A percentile compares a stretch with the other conserved stretches of the same genome.
Evolutionary conservation across 164 flowering plant species (phyloP).

Genomic region (Saururus chinensis): DNA sequence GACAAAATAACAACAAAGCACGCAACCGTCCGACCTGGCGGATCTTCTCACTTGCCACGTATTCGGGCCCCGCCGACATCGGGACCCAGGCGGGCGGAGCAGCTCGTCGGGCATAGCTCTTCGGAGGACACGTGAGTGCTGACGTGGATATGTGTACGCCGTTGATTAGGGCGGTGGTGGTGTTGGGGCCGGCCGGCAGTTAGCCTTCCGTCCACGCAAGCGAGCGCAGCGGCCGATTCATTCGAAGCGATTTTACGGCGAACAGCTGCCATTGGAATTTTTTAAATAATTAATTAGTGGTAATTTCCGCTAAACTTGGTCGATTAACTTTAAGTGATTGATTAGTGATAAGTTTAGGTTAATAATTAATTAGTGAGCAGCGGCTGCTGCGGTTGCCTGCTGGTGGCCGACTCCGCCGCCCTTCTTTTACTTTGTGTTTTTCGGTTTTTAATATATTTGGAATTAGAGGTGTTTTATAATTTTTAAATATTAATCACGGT

Average conservation of each 20-base stretch:
- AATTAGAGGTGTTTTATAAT: no score
- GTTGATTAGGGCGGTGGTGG: not conserved
- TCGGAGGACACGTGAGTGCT: not conserved
- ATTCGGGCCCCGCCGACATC: not conserved
- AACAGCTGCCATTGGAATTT: not conserved
- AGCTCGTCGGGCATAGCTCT: no score
- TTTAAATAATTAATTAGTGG: no score
- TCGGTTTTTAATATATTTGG: not conserved
- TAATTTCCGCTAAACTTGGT: no score
- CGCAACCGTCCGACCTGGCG: not conserved
- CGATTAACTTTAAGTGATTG: not conserved
- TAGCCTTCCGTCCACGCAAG: not conserved
- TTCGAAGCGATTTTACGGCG: not conserved
- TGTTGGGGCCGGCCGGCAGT: not conserved
- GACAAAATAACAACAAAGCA: not conserved
- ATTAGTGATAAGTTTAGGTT: no score
- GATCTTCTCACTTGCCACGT: not conserved
- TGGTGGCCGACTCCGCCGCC: conserved; percentile 1
- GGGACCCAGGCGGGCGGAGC: no score
- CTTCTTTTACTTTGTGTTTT: not conserved
- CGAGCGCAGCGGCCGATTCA: not conserved
- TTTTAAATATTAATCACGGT: no score
- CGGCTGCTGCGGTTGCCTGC: not conserved
- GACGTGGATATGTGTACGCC: not conserved
- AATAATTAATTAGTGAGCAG: no score